These are phyloP conservation scores for Entophlyctis luteolus DNA, from an alignment of 192 early-diverging fungal species.

Conservation along the genomic window DNA sequence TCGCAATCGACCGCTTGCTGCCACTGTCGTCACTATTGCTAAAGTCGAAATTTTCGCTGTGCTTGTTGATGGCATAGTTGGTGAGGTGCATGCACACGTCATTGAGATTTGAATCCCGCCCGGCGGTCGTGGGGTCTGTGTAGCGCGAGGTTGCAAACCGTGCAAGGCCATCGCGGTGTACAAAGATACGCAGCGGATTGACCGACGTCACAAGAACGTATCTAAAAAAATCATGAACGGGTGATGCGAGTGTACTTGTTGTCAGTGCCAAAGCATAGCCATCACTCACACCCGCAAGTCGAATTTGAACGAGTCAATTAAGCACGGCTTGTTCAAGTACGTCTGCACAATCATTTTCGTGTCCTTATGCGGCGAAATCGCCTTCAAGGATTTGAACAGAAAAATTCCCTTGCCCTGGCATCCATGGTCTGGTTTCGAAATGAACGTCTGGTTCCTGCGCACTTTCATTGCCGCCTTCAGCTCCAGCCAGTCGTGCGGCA, in stretches of 20 bases:
- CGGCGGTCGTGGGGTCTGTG: constrained; percentile 24
- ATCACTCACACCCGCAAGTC: constrained; percentile 47
- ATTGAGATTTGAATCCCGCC: constrained; percentile 36
- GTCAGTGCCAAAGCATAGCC: too few species aligned
- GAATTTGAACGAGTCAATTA: constrained; percentile 59
- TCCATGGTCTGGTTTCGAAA: constrained; percentile 56
- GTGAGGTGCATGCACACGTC: constrained; percentile 61
- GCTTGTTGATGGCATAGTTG: constrained; percentile 63
- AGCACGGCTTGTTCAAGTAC: constrained; percentile 45
- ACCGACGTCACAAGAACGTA: constrained; percentile 58
- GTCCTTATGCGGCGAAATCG: constrained; percentile 21
- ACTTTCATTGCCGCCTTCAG: constrained; percentile 29
- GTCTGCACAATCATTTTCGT: constrained; percentile 44
- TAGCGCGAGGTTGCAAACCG: constrained; percentile 57
- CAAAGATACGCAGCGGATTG: constrained; percentile 53
- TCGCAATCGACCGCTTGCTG: constrained; percentile 40
- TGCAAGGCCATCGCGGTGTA: constrained; percentile 57
- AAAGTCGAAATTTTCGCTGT: constrained; percentile 41
- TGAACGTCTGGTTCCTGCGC: constrained; percentile 36
- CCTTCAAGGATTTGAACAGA: constrained; percentile 22
- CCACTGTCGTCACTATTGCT: constrained; percentile 31
- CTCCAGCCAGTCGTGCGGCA: constrained; percentile 49
- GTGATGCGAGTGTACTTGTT: not conserved
- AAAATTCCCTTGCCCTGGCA: constrained; percentile 57
- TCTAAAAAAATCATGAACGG: not conserved